Evolutionary conservation across 1,284 basidiomycete species (phyloP).

Genomic region (Boletellus sp.): DNA sequence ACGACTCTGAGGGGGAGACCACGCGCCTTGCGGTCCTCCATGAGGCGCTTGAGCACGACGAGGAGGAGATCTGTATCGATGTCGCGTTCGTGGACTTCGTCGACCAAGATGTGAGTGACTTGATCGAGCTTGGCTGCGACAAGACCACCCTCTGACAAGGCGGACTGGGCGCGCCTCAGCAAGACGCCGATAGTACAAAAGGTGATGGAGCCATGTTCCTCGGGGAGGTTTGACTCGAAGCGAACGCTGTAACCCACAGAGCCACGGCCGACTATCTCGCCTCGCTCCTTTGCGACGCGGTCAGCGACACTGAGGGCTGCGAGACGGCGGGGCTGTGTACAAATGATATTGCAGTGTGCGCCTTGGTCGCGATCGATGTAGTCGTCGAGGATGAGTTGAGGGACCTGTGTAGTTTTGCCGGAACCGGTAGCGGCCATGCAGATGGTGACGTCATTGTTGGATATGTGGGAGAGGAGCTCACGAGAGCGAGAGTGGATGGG

Average conservation of each 20-base stretch:
- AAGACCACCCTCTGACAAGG: constrained; percentile 48
- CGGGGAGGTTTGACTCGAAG: constrained; percentile 81
- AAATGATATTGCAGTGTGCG: constrained; percentile 86
- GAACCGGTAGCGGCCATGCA: constrained; percentile 95
- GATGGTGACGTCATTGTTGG: constrained; percentile 83
- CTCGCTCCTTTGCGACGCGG: constrained; percentile 89
- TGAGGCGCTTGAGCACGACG: constrained; percentile 84
- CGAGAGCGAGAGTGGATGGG: constrained; percentile 72
- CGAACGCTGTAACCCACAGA: constrained; percentile 91
- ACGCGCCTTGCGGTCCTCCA: constrained; percentile 73
- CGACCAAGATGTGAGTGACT: constrained; percentile 89
- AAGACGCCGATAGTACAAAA: constrained; percentile 96
- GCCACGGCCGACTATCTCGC: constrained; percentile 66
- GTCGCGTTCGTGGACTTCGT: constrained; percentile 96
- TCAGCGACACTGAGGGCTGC: constrained; percentile 93
- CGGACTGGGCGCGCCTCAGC: constrained; percentile 82
- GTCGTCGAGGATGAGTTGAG: constrained; percentile 88
- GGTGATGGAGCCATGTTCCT: constrained; percentile 82
- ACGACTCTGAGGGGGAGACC: constrained; percentile 83
- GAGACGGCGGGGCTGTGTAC: constrained; percentile 90
- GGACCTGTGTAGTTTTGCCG: constrained; percentile 95
- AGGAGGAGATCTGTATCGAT: constrained; percentile 92
- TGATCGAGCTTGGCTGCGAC: constrained; percentile 59
- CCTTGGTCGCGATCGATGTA: constrained; percentile 79
- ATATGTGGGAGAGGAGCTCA: constrained; percentile 69